phyloP scores from a whole-genome alignment of 495 filamentous ascomycete genomes.

The Staphylotrichum longicolle region DNA sequence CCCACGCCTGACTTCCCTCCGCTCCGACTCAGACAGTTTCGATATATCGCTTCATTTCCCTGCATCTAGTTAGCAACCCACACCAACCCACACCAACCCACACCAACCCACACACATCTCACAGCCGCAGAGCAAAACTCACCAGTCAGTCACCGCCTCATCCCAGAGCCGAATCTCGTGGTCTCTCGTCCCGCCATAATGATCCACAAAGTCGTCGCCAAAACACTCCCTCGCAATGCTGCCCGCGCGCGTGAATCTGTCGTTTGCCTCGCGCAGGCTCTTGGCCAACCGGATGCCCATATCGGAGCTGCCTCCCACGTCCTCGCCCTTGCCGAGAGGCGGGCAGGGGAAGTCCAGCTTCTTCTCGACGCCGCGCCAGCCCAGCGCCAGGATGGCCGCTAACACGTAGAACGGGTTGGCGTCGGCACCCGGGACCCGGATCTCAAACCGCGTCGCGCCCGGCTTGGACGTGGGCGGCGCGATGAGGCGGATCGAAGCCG shows the following conservation, averaged over 20 bases:
- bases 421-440: constrained; percentile 88
- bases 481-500: constrained; percentile 86
- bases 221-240: constrained; percentile 90
- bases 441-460: constrained; percentile 85
- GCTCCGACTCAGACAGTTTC: constrained; percentile 57
- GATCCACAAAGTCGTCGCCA: constrained; percentile 92
- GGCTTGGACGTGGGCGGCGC: constrained; percentile 77
- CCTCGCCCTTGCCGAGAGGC: constrained; percentile 78
- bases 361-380: constrained; percentile 86
- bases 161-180: constrained; percentile 92
- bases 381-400: constrained; percentile 76
- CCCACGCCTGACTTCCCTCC: neutral
- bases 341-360: constrained; percentile 79
- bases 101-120: neutral
- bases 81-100: too few species aligned
- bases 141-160: constrained; percentile 94
- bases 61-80: constrained; percentile 29
- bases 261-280: constrained; percentile 75
- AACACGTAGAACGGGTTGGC: constrained; percentile 88
- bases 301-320: constrained; percentile 67
- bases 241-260: constrained; percentile 65
- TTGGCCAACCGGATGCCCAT: constrained; percentile 73
- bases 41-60: constrained; percentile 69
- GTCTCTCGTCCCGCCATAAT: constrained; percentile 87
- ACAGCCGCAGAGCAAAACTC: constrained; percentile 29